Conservation (phyloP, 2,329 filamentous ascomycete species). For the Nemania sp. region DNA sequence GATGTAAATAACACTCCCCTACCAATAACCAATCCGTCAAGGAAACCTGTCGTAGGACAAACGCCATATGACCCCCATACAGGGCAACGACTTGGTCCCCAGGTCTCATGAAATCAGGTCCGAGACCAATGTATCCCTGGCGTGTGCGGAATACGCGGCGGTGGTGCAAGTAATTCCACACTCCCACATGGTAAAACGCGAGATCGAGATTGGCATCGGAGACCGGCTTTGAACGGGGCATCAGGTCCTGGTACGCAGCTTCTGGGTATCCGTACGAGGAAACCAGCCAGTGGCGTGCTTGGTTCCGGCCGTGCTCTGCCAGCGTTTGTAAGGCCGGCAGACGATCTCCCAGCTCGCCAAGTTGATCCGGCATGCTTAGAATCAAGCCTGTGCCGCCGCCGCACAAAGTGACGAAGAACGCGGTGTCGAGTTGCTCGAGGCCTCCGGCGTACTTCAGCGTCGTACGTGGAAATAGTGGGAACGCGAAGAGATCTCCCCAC, state of each 20-base stretch:
- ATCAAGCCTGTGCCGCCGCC: not conserved
- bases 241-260: slow-evolving; percentile 8
- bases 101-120: not conserved
- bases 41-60: slow-evolving; percentile 5
- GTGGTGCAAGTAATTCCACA: not conserved
- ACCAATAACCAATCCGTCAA: slow-evolving; percentile 2
- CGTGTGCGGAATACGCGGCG: slow-evolving; percentile 7
- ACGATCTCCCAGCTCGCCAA: slow-evolving; percentile 1
- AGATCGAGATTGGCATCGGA: not conserved
- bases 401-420: slow-evolving; percentile 7
- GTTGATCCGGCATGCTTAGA: slow-evolving; percentile 9
- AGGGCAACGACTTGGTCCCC: slow-evolving; percentile 4
- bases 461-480: slow-evolving; percentile 10
- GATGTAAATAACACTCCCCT: slow-evolving; percentile 10
- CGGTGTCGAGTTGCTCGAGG: not conserved
- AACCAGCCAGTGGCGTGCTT: slow-evolving; percentile 12
- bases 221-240: slow-evolving; percentile 1
- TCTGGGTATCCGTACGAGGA: not conserved
- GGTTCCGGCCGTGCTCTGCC: slow-evolving; percentile 10
- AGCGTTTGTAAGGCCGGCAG: not conserved
- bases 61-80: slow-evolving; percentile 3
- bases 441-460: slow-evolving; percentile 2
- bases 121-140: slow-evolving; percentile 8
- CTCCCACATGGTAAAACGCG: slow-evolving; percentile 3
- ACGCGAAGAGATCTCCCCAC: slow-evolving; percentile 6